phyloP scores from a whole-genome alignment of 148 eudicot species.

The Diospyros lotus region DNA sequence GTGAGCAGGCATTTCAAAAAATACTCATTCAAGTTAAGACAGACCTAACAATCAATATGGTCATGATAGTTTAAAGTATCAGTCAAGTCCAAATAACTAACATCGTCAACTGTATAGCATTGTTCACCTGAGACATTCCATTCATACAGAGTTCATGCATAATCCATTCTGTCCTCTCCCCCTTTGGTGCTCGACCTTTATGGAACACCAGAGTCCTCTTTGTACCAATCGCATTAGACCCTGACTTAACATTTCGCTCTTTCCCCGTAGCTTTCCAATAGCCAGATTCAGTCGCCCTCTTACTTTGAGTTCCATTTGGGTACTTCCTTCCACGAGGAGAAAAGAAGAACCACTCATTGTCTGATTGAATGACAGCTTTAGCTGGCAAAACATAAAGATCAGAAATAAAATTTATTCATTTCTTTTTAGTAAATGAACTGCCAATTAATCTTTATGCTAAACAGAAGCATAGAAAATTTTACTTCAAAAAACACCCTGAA shows the following conservation, averaged over 20 bases:
- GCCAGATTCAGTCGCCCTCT: constrained; percentile 78
- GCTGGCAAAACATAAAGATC: constrained; percentile 31
- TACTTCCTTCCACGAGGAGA: constrained; percentile 83
- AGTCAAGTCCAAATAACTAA: neutral
- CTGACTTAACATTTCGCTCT: constrained; percentile 71
- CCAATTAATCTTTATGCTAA: neutral
- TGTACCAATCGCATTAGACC: constrained; percentile 57
- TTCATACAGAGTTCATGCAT: constrained; percentile 79
- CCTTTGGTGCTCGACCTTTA: constrained; percentile 83
- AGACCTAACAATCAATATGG: neutral
- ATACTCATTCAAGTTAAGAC: neutral
- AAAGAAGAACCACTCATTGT: constrained; percentile 92
- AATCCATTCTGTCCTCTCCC: constrained; percentile 92
- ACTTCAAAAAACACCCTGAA: neutral
- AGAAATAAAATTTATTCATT: too few species aligned
- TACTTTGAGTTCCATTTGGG: constrained; percentile 82
- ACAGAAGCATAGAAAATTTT: neutral
- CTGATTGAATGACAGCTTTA: constrained; percentile 62
- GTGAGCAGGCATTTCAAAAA: too few species aligned
- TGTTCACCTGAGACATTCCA: constrained; percentile 59
- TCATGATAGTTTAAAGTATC: neutral
- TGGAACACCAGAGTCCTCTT: constrained; percentile 90
- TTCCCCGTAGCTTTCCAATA: constrained; percentile 98
- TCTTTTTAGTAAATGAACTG: too few species aligned
- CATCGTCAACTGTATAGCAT: neutral